Evolutionary conservation across 352 stramenopile species (phyloP).

Genomic region (Phytophthora litchii): DNA sequence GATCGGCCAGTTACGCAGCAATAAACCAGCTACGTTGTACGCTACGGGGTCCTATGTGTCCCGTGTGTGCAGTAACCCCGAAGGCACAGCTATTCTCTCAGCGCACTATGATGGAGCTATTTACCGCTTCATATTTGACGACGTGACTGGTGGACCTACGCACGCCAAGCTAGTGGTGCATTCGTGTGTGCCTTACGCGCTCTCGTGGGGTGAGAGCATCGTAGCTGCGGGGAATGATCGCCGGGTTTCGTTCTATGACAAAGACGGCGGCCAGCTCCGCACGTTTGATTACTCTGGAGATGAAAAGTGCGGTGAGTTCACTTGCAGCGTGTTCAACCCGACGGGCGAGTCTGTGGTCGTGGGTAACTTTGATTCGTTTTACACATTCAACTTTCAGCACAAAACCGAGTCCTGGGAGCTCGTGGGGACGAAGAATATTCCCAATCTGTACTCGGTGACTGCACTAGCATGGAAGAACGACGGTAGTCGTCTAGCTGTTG

Average conservation of each 20-base stretch:
- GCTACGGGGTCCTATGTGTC: constrained; percentile 84
- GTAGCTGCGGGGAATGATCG: constrained; percentile 92
- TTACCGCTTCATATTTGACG: constrained; percentile 93
- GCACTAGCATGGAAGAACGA: constrained; percentile 92
- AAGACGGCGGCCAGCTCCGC: constrained; percentile 78
- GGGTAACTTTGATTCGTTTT: constrained; percentile 94
- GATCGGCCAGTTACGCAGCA: constrained; percentile 91
- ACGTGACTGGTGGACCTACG: constrained; percentile 74
- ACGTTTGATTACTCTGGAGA: constrained; percentile 92
- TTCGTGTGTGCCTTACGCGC: constrained; percentile 87
- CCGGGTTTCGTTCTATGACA: constrained; percentile 93
- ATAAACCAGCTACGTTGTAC: constrained; percentile 93
- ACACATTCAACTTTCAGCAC: constrained; percentile 88
- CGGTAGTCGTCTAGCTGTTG: constrained; percentile 88
- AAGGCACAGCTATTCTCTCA: constrained; percentile 89
- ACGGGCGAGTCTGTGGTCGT: constrained; percentile 92
- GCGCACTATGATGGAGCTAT: constrained; percentile 93
- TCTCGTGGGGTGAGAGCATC: constrained; percentile 92
- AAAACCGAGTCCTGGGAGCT: constrained; percentile 89
- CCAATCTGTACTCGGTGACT: constrained; percentile 94
- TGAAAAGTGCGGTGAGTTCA: constrained; percentile 85
- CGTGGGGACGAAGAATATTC: constrained; percentile 81
- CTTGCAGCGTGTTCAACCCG: constrained; percentile 84
- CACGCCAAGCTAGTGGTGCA: constrained; percentile 91
- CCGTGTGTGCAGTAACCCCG: constrained; percentile 83